Evolutionary conservation across 805 yeast species (phyloP).

Genomic region (Ogataea pilisensis): DNA sequence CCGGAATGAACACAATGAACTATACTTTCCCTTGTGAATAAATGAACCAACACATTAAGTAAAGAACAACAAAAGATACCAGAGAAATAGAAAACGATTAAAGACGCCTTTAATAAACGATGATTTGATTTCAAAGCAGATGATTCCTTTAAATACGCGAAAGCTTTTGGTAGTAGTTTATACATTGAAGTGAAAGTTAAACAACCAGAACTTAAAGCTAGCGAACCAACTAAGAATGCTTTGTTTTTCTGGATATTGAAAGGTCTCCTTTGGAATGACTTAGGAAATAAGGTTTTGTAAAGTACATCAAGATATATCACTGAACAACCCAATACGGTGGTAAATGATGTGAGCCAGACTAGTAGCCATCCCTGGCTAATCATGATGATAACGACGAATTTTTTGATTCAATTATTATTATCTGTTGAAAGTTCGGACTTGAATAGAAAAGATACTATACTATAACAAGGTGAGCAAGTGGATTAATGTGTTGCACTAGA

Average conservation of each 20-base stretch:
- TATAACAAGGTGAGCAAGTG: too few relatives aligned
- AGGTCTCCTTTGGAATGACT: constrained; percentile 35
- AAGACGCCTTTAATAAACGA: constrained; percentile 37
- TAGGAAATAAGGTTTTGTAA: constrained; percentile 42
- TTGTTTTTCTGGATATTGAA: constrained; percentile 59
- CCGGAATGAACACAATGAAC: constrained; percentile 79
- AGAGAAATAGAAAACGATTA: constrained; percentile 33
- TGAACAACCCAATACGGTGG: constrained; percentile 69
- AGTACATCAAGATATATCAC: constrained; percentile 59
- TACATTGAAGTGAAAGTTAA: constrained; percentile 73
- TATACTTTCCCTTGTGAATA: constrained; percentile 72
- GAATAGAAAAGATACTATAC: too few relatives aligned
- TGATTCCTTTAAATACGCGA: constrained; percentile 38
- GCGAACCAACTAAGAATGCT: constrained; percentile 64
- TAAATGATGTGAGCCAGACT: constrained; percentile 58
- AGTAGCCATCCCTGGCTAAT: constrained; percentile 60
- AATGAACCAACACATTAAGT: constrained; percentile 65
- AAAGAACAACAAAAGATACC: constrained; percentile 62
- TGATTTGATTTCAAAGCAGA: constrained; percentile 21
- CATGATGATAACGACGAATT: neutral
- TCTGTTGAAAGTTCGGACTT: too few relatives aligned
- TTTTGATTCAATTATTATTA: too few relatives aligned
- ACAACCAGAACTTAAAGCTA: constrained; percentile 80
- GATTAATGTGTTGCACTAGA: too few relatives aligned
- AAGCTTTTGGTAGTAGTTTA: constrained; percentile 69